Evolutionary conservation across 169 alveolate species (phyloP), one percentile per base, ranked within the genome.

Genomic region (Eimeria praecox): DNA sequence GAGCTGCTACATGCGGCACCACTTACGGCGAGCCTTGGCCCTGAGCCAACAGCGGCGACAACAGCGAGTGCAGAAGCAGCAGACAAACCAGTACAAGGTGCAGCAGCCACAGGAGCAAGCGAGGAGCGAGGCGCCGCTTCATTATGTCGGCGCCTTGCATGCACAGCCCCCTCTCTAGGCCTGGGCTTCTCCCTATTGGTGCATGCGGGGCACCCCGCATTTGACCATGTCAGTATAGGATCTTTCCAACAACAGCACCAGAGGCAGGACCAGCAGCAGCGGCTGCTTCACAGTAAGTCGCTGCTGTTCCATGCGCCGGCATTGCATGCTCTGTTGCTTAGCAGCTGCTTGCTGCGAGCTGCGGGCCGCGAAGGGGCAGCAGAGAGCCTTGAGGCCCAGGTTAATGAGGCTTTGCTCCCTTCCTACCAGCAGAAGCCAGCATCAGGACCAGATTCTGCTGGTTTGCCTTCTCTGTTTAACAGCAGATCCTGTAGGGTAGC

Each of bases 351-450:
- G 35, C 82, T 87, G 62, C 62, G 93, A 16, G 93, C 83, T 22
- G 78, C 33, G 33, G 93, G 93, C 78, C 93, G 93, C 0, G 44
- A 56, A 38, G 83, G n/a, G 64, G 93, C 93, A 56, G 93, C 93
- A 14, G 71, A 22, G 46, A 33, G 71, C 33, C 49, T 87, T 9
- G 93, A 87, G 83, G 52, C 64, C 30, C 78, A 46, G 20, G 82
- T 87, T 30, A 5, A 42, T 18, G 93, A 87, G 40, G 27, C 82
- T 35, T 33, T 87, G 82, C 62, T 87, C 8, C 83, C 93, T 3
- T 20, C 78, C 3, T 3, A 54, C 77, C 35, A 83, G 35, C 54
- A 12, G 14, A 10, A 83, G 91, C 89, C n/a, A n/a, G 12, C 40
- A 24, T 30, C 8, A 9, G 33, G 46, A 40, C 52, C 54, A 5